phyloP scores from a whole-genome alignment of 164 flowering plant species.

The Macadamia tetraphylla region DNA sequence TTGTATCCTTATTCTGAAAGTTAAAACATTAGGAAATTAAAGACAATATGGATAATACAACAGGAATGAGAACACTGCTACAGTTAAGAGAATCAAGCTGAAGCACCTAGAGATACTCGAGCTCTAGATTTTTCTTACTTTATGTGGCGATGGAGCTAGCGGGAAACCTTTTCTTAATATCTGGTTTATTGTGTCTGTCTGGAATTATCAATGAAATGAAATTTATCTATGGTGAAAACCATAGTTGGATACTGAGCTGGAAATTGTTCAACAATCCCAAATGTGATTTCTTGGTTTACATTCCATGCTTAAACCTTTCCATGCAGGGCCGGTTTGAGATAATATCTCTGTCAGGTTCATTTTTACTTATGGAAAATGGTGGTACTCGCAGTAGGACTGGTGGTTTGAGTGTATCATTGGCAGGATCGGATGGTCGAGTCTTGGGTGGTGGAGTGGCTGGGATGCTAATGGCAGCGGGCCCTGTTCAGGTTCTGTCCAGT shows the following conservation, averaged over 20 bases:
- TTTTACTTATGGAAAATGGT: slow-evolving; percentile 41
- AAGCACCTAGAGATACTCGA: too few species aligned
- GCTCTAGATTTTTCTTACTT: too few species aligned
- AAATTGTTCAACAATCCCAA: not conserved
- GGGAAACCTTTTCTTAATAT: too few species aligned
- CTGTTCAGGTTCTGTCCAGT: slow-evolving; percentile 52
- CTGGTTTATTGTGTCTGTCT: too few species aligned
- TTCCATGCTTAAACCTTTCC: not conserved
- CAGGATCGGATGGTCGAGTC: slow-evolving; percentile 68
- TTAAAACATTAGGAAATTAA: too few species aligned
- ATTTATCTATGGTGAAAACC: too few species aligned
- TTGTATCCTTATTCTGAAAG: too few species aligned
- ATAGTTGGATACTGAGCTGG: not conserved
- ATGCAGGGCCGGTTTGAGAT: slow-evolving; percentile 85
- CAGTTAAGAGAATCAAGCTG: too few species aligned
- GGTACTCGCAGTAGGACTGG: slow-evolving; percentile 47
- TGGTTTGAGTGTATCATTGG: slow-evolving; percentile 64
- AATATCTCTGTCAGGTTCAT: slow-evolving; percentile 73
- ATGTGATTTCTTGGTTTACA: not conserved
- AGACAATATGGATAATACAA: too few species aligned
- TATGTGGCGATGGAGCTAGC: too few species aligned
- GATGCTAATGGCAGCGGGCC: slow-evolving; percentile 62
- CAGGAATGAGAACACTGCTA: too few species aligned
- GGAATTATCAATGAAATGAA: too few species aligned
- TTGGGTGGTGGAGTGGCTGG: slow-evolving; percentile 89